A percentile compares a stretch with the other conserved stretches of the same genome.
Evolutionary conservation across 352 stramenopile species (phyloP).

Genomic region (Pythium aquatile): DNA sequence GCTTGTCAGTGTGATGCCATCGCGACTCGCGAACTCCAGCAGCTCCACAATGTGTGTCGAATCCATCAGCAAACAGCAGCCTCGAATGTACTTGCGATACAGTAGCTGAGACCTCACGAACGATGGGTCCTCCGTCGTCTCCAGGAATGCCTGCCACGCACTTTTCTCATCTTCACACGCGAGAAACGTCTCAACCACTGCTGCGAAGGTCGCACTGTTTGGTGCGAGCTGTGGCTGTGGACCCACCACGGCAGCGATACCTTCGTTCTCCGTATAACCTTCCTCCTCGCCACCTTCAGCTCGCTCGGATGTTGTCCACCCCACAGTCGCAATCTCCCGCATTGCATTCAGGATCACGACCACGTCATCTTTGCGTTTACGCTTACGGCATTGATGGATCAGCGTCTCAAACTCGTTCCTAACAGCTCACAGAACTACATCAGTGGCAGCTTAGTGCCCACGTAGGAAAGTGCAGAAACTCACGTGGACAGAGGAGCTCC

Average conservation of each 20-base stretch:
- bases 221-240: constrained; percentile 52
- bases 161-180: constrained; percentile 52
- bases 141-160: constrained; percentile 54
- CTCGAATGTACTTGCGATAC: constrained; percentile 71
- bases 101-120: constrained; percentile 43
- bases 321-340: constrained; percentile 38
- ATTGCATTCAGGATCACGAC: constrained; percentile 59
- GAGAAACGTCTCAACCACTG: constrained; percentile 69
- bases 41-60: constrained; percentile 55
- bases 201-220: constrained; percentile 62
- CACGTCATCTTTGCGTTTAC: constrained; percentile 76
- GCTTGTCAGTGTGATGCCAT: constrained; percentile 49
- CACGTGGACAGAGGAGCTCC: constrained; percentile 54
- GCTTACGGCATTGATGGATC: constrained; percentile 76
- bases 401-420: constrained; percentile 79
- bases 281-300: background rate
- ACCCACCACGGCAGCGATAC: constrained; percentile 17
- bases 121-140: constrained; percentile 28
- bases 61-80: constrained; percentile 52
- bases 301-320: constrained; percentile 26
- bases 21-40: constrained; percentile 40
- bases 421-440: background rate
- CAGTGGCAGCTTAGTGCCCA: too few relatives aligned
- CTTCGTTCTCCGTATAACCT: background rate
- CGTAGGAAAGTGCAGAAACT: constrained; percentile 9